phyloP scores from a whole-genome alignment of 768 basidiomycete genomes.

The Cystobasidium ongulense region DNA sequence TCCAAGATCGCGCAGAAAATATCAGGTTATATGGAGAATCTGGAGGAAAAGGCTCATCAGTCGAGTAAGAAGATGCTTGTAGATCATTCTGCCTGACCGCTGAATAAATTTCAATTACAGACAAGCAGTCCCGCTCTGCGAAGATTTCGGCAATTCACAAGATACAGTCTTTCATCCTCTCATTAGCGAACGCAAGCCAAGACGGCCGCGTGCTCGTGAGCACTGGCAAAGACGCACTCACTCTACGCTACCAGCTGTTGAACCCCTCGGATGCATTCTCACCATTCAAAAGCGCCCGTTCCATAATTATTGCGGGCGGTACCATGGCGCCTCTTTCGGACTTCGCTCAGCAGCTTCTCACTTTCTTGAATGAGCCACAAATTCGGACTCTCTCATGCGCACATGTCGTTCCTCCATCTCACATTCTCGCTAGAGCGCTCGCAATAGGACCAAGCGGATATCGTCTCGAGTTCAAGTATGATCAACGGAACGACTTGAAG shows the following conservation, averaged over 20 bases:
- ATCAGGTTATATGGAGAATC: background rate
- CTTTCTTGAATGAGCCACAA: constrained; percentile 55
- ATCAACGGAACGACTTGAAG: constrained; percentile 52
- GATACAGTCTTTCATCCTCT: constrained; percentile 69
- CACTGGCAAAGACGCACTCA: constrained; percentile 39
- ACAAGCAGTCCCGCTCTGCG: constrained; percentile 33
- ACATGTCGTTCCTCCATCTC: constrained; percentile 76
- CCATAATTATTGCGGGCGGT: constrained; percentile 86
- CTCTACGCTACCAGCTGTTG: constrained; percentile 80
- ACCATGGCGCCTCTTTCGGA: constrained; percentile 99
- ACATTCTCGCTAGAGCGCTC: constrained; percentile 56
- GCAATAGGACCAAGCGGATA: constrained; percentile 34
- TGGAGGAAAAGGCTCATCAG: constrained; percentile 25
- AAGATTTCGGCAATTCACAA: constrained; percentile 67
- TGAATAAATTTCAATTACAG: background rate
- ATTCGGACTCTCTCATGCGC: constrained; percentile 80
- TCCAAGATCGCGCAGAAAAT: constrained; percentile 64
- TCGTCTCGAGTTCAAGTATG: constrained; percentile 67
- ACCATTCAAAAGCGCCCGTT: constrained; percentile 69
- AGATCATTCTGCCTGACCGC: background rate
- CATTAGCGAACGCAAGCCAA: constrained; percentile 54
- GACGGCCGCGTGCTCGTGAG: constrained; percentile 19
- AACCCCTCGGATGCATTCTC: constrained; percentile 81
- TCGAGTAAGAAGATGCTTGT: background rate
- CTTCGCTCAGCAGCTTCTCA: constrained; percentile 70